Evolutionary conservation across 768 basidiomycete species (phyloP), one percentile per base, ranked within the genome.

Genomic region (Boletus subcaerulescens): DNA sequence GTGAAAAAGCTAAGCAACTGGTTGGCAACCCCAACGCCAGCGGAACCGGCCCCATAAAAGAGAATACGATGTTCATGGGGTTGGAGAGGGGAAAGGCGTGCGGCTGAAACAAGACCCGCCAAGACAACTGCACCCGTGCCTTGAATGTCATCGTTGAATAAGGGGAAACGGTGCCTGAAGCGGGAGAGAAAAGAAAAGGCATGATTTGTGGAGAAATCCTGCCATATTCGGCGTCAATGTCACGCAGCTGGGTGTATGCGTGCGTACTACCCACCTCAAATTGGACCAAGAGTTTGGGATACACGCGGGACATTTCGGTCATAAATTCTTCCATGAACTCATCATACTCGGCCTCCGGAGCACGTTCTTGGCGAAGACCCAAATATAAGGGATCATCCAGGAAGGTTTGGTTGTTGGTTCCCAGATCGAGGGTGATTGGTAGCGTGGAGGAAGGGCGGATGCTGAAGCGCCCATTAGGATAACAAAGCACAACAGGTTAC

Each of bases 241-340:
- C 9, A 26, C 41, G 5, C 15, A 14, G 5, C 35, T 9, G 29
- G 29, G 35, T 35, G 24, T 42, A 22, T 40, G 6, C 18, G 12
- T 29, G n/a, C 4, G 15, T 32, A 33, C 24, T 22, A 65, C 71
- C 48, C 44, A 83, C 86, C 75, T 91, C 91, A 60, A 92, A 93
- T 71, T 95, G 93, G 57, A 95, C 78, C 66, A 95, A 77, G 47
- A 91, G 77, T 61, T 89, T 86, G 0, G 93, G 93, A 78, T 87
- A 94, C 12, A 80, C 76, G 39, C 67, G 66, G 17, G 79, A 73
- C 79, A 95, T 90, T 70, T 90, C 91, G 39, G 76, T 66, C 90
- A 97, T 93, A 73, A 97, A 94, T 68, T 92, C 89, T 65, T 94
- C 91, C 87, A 97, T 91, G 71, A 96, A 93, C 44, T 79, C 87